phyloP scores from a whole-genome alignment of 2,329 filamentous ascomycete genomes.

The Rosellinia necatrix region DNA sequence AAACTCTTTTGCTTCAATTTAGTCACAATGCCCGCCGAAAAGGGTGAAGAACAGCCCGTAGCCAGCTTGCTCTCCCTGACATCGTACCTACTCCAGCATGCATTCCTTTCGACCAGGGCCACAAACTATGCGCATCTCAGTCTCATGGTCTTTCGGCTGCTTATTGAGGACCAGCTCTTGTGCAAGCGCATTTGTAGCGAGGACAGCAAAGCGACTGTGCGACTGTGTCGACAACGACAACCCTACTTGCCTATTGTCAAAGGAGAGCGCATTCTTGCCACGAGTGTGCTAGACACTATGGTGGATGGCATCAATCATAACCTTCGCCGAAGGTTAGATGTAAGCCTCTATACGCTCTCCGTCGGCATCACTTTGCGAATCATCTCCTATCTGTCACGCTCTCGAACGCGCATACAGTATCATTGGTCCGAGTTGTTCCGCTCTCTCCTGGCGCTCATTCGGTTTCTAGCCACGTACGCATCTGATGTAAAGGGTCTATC shows the following conservation, averaged over 20 bases:
- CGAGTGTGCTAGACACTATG: constrained; percentile 82
- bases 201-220: constrained; percentile 73
- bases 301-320: constrained; percentile 95
- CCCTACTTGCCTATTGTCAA: constrained; percentile 79
- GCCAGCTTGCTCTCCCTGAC: constrained; percentile 83
- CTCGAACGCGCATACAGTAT: constrained; percentile 79
- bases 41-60: constrained; percentile 73
- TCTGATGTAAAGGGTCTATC: constrained; percentile 72
- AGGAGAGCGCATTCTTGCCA: constrained; percentile 73
- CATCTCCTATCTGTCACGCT: constrained; percentile 81
- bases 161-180: constrained; percentile 82
- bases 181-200: constrained; percentile 85
- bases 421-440: constrained; percentile 98
- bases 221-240: constrained; percentile 86
- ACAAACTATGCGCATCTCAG: constrained; percentile 84
- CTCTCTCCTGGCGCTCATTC: constrained; percentile 81
- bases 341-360: constrained; percentile 80
- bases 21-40: constrained; percentile 66
- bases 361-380: constrained; percentile 82
- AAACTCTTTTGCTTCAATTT: constrained; percentile 92
- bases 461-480: constrained; percentile 87
- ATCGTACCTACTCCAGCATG: constrained; percentile 93
- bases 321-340: constrained; percentile 80
- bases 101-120: constrained; percentile 78
- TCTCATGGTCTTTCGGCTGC: constrained; percentile 80